Percentiles rank a stretch among this genome's conserved stretches.
Conservation (phyloP, 805 yeast genomes). For the Kazachstania viticola region DNA sequence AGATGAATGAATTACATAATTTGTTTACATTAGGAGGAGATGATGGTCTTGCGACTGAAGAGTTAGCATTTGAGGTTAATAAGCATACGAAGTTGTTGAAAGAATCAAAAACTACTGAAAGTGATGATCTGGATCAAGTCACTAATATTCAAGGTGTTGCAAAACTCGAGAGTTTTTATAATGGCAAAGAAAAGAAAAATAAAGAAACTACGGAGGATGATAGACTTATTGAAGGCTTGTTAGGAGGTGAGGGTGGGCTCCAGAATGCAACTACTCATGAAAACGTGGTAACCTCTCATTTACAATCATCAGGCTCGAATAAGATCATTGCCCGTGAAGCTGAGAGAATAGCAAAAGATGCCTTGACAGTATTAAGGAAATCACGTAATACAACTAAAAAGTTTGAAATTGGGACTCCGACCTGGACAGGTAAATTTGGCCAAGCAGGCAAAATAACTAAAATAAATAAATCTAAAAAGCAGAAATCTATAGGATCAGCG, state of each 20-base stretch:
- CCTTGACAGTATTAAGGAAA: conserved; percentile 43
- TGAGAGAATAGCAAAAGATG: conserved; percentile 40
- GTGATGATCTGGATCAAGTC: conserved; percentile 60
- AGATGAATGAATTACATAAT: conserved; percentile 84
- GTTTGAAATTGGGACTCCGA: conserved; percentile 64
- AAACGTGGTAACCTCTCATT: conserved; percentile 45
- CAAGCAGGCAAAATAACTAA: conserved; percentile 51
- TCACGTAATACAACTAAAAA: conserved; percentile 36
- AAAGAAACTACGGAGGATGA: conserved; percentile 38
- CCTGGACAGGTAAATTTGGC: conserved; percentile 95
- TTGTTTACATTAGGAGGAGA: conserved; percentile 72
- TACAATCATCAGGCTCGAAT: conserved; percentile 15
- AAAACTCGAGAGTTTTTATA: conserved; percentile 52
- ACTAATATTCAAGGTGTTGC: conserved; percentile 63
- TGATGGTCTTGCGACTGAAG: conserved; percentile 30
- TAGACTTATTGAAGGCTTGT: conserved; percentile 62
- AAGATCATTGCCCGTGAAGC: conserved; percentile 48
- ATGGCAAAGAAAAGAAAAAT: conserved; percentile 35
- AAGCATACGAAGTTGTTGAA: conserved; percentile 37
- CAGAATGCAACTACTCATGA: conserved; percentile 75
- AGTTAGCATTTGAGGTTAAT: conserved; percentile 43
- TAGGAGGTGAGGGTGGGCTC: conserved; percentile 52
- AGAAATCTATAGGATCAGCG: conserved; percentile 10
- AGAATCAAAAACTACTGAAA: conserved; percentile 28
- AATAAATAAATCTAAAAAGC: conserved; percentile 1